Conservation (phyloP, 169 alveolate species). For the Besnoitia besnoiti region DNA sequence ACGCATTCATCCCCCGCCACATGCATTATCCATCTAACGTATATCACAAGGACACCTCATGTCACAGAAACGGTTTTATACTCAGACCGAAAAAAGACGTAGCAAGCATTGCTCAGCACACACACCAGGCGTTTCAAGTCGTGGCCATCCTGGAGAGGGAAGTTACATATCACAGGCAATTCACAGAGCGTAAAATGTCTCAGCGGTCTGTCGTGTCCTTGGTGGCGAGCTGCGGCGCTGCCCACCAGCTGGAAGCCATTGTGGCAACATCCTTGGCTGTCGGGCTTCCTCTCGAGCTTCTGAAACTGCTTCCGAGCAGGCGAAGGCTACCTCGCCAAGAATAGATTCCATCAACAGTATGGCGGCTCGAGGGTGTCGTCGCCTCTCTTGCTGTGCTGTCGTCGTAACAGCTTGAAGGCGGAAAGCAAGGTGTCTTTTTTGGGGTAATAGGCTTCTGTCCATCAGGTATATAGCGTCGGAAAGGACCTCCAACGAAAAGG, state of each 20-base stretch:
- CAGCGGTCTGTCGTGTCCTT: too few species aligned
- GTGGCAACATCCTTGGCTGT: neutral
- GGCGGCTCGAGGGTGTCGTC: neutral
- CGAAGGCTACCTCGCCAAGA: neutral
- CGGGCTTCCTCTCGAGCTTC: conserved; percentile 4
- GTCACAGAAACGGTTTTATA: too few species aligned
- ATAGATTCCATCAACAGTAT: neutral
- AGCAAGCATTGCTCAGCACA: too few species aligned
- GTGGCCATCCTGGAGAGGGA: too few species aligned
- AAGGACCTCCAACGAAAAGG: neutral
- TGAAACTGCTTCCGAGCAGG: neutral
- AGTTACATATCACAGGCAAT: too few species aligned
- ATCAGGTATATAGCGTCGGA: neutral
- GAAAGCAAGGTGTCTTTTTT: conserved; percentile 2
- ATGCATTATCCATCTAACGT: too few species aligned
- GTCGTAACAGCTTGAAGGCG: neutral
- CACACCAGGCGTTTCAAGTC: too few species aligned
- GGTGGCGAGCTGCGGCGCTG: too few species aligned
- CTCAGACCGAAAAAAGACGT: too few species aligned
- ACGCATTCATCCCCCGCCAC: too few species aligned
- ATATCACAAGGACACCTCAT: too few species aligned
- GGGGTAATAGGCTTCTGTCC: neutral
- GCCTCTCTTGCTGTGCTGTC: neutral
- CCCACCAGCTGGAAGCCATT: neutral
- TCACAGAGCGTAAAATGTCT: too few species aligned